Evolutionary conservation across 163 green algal species (phyloP), one percentile per base, ranked within the genome.

Genomic region (Chlorella variabilis): DNA sequence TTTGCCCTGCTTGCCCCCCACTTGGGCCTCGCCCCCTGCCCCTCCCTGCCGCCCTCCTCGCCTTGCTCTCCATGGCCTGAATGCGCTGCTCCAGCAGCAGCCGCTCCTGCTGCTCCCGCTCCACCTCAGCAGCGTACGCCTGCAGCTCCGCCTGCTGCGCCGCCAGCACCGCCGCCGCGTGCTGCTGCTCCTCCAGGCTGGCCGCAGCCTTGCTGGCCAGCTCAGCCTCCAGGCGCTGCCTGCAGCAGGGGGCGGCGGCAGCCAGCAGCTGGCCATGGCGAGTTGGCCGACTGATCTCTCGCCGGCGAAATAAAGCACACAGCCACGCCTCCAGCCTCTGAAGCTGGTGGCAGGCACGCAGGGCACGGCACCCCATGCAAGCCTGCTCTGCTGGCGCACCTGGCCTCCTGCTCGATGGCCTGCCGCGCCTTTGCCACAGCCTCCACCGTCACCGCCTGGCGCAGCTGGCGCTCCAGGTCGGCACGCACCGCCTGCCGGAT

Each of bases 21-120:
- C n/a, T n/a, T n/a, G n/a, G n/a, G n/a, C n/a, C n/a, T n/a, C n/a
- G n/a, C n/a, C n/a, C n/a, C n/a, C n/a, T n/a, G n/a, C n/a, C n/a
- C n/a, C n/a, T n/a, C n/a, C n/a, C n/a, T n/a, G n/a, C n/a, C n/a
- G n/a, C n/a, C n/a, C n/a, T n/a, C n/a, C n/a, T n/a, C 48, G 88
- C 89, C 87, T 93, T 92, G 73, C 85, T 84, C 63, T 93, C 87
- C 86, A 94, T 92, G 21, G 87, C 81, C 45, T 82, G 85, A 68
- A 94, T 91, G 49, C 86, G 85, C 48, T 69, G 62, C 80, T 93
- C 87, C 75, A 95, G 87, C 71, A 83, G 81, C 78, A 88, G 80
- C 80, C 91, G 88, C 83, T 94, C 89, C 78, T 86, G 80, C 65
- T 81, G 76, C 65, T 93, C 87, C 74, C 85, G 83, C 68, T 92